These are phyloP conservation scores for Hemileia vastatrix DNA, from an alignment of 1,284 basidiomycete genomes.

Conservation along the genomic window DNA sequence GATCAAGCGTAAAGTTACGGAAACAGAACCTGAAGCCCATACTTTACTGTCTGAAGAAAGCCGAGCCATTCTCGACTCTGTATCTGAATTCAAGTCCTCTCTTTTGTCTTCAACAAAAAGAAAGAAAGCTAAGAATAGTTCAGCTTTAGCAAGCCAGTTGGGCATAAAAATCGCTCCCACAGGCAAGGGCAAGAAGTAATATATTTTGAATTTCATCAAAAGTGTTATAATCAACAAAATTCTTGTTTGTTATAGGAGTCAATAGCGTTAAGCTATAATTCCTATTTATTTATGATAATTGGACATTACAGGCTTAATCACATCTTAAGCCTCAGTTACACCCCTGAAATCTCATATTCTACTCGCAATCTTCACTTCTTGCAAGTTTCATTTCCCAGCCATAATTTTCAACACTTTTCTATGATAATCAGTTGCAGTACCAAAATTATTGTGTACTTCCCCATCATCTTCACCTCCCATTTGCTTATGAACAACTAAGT, in stretches of 20 bases:
- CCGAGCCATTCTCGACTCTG: slow-evolving; percentile 49
- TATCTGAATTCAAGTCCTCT: slow-evolving; percentile 14
- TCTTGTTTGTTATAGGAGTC: not conserved
- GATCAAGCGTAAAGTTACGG: slow-evolving; percentile 40
- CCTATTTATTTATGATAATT: not conserved
- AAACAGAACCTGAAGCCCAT: slow-evolving; percentile 37
- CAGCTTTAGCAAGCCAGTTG: slow-evolving; percentile 5
- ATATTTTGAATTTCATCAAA: not conserved
- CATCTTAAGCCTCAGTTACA: not conserved
- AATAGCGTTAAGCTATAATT: not conserved
- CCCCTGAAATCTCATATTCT: too few relatives aligned
- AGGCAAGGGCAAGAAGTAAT: slow-evolving; percentile 8
- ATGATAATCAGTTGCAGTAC: too few relatives aligned
- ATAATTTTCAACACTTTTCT: too few relatives aligned
- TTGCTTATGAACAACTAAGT: too few relatives aligned
- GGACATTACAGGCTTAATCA: not conserved
- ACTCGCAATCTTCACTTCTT: too few relatives aligned
- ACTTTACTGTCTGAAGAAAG: slow-evolving; percentile 65
- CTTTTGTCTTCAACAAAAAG: too few relatives aligned
- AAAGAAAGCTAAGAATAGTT: slow-evolving; percentile 18
- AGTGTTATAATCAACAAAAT: not conserved
- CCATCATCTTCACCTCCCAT: too few relatives aligned
- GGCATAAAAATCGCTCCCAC: slow-evolving; percentile 16
- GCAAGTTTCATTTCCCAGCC: too few relatives aligned
- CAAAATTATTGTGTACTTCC: too few relatives aligned